Conservation (phyloP, 106 monocot genomes). For the Acorus calamus region DNA sequence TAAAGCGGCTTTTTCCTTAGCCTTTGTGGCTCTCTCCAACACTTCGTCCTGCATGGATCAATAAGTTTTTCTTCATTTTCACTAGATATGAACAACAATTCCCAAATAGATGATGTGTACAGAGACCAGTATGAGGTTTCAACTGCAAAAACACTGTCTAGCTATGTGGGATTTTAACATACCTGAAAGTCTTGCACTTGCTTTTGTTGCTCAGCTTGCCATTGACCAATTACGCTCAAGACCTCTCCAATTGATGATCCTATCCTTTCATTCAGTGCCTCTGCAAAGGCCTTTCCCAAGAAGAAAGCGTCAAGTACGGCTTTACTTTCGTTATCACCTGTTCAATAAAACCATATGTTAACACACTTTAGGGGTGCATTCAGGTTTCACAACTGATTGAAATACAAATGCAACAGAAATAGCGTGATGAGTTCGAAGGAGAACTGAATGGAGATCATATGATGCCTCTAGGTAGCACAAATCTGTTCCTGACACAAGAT, state of each 20-base stretch:
- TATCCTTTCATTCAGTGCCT: conserved; percentile 77
- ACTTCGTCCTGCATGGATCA: conserved; percentile 52
- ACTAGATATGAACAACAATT: too few relatives aligned
- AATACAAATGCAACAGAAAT: too few relatives aligned
- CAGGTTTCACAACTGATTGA: too few relatives aligned
- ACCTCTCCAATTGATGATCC: conserved; percentile 77
- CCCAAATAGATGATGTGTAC: too few relatives aligned
- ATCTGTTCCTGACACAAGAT: too few relatives aligned
- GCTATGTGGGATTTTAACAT: background rate
- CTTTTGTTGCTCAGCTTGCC: conserved; percentile 95
- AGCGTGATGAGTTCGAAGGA: too few relatives aligned
- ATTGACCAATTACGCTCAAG: conserved; percentile 76
- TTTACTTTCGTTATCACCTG: conserved; percentile 75
- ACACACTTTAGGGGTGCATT: too few relatives aligned
- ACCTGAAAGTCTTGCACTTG: conserved; percentile 92
- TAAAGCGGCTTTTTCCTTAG: conserved; percentile 60
- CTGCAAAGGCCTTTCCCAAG: conserved; percentile 93
- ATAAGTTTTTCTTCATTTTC: too few relatives aligned
- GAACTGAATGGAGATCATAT: too few relatives aligned
- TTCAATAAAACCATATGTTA: background rate
- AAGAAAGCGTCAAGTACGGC: conserved; percentile 93
- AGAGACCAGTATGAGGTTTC: too few relatives aligned
- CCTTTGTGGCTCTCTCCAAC: conserved; percentile 44
- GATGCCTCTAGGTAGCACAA: too few relatives aligned
- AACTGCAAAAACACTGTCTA: background rate